These are phyloP conservation scores for Ascochyta koolunga DNA, from an alignment of 2,329 filamentous ascomycete genomes.

Conservation along the genomic window DNA sequence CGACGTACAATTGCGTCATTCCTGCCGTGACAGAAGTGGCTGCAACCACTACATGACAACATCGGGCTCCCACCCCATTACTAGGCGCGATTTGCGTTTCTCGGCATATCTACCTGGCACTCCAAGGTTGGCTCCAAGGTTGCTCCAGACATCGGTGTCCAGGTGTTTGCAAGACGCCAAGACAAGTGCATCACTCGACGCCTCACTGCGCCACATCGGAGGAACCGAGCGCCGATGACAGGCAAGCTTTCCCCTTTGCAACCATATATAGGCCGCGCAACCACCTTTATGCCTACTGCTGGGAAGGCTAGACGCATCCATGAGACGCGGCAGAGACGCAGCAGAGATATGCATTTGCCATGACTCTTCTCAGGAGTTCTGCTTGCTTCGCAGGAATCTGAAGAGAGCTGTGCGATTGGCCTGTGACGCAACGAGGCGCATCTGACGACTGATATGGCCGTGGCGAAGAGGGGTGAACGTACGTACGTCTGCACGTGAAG, in stretches of 20 bases:
- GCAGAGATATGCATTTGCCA: conserved; percentile 24
- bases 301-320: conserved; percentile 18
- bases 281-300: conserved; percentile 28
- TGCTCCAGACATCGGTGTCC: not conserved
- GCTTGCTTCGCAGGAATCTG: conserved; percentile 13
- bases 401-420: conserved; percentile 27
- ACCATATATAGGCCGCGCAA: conserved; percentile 33
- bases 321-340: conserved; percentile 25
- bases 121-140: not conserved
- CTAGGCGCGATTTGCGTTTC: not conserved
- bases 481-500: conserved; percentile 40
- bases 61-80: too few species aligned
- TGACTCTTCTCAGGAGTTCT: conserved; percentile 34
- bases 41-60: conserved; percentile 4
- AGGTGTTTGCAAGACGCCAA: not conserved
- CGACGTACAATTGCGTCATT: conserved; percentile 15
- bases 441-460: conserved; percentile 11
- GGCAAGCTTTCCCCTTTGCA: conserved; percentile 16
- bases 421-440: conserved; percentile 5
- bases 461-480: conserved; percentile 34
- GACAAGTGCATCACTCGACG: too few species aligned
- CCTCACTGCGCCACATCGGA: conserved; percentile 33
- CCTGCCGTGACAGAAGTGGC: not conserved
- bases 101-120: not conserved
- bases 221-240: conserved; percentile 20